Evolutionary conservation across 2,329 filamentous ascomycete species (phyloP), one percentile per base, ranked within the genome.

Genomic region (Teratosphaeria zuluensis): DNA sequence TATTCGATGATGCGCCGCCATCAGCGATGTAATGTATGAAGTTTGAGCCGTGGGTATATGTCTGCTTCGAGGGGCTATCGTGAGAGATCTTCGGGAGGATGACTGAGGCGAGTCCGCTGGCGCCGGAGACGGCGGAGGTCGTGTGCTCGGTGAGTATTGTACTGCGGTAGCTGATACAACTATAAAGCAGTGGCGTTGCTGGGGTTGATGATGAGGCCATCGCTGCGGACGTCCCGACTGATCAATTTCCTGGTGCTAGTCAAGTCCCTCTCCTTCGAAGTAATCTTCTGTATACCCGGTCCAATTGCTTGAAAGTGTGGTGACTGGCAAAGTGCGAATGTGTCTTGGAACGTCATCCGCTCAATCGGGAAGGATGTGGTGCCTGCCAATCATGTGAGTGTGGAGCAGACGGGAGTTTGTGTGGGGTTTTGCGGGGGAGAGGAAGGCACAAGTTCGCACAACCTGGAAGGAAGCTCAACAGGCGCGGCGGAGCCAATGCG

Each of bases 21-120:
- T 94, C 89, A 69, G 92, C 84, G 71, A 97, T 88, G 80, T 95
- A 96, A 81, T 99, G 92, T 74, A 97, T 94, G 80, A 94, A 90
- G 74, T 95, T 86, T 61, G 86, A 80, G 76, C 91, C 89, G 75
- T 96, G 91, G 19, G 67, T 68, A 78, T 95, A 96, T 7, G 92
- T 97, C 65, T 95, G 84, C 76, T 96, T 96, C 71, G 95, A 86
- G 0, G 91, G 81, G 32, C 81, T 78, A 63, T 80, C 77, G 78
- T 99, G 94, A 58, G 82, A 81, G 79, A 99, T 95, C 75, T 96
- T 96, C 59, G 95, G 94, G 52, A 99, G 90, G 78, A 99, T 91
- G 68, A 96, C 81, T 52, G 91, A 94, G 65, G 92, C 90, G 68
- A 97, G 88, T 12, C 88, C 91, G 4, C 90, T 91, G 59, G 90